Percentiles rank a stretch among this genome's conserved stretches.
Evolutionary conservation across 1,284 basidiomycete species (phyloP).

Genomic region (Heimioporus retisporus): DNA sequence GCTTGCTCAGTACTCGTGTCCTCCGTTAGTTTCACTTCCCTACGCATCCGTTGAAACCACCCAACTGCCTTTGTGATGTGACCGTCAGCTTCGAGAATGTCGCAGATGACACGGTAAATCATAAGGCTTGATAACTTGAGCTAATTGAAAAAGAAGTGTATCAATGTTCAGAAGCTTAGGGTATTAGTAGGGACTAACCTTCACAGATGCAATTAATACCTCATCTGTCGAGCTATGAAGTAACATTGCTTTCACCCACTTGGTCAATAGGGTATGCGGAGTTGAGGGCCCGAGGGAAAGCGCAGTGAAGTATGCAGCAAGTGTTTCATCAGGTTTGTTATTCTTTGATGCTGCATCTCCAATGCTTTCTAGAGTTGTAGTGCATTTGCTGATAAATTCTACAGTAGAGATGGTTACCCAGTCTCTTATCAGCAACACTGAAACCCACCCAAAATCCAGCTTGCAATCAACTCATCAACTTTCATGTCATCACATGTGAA

Average conservation of each 20-base stretch:
- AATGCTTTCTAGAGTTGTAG: neutral
- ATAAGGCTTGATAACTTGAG: neutral
- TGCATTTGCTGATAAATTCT: conserved; percentile 1
- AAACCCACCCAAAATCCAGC: conserved; percentile 4
- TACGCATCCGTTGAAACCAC: neutral
- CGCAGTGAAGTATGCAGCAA: neutral
- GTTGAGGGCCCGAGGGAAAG: neutral
- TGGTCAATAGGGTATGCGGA: neutral
- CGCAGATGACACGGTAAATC: neutral
- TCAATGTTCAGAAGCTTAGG: neutral
- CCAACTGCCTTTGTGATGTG: neutral
- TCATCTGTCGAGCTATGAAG: neutral
- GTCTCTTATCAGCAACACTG: neutral
- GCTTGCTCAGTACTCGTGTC: neutral
- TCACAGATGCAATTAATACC: neutral
- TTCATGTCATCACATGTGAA: neutral
- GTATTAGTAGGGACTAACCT: neutral
- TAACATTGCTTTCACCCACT: conserved; percentile 1
- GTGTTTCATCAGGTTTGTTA: neutral
- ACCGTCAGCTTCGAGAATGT: neutral
- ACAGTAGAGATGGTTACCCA: neutral
- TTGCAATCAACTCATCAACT: neutral
- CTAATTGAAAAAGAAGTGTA: neutral
- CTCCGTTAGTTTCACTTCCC: neutral
- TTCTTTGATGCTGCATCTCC: neutral